phyloP scores from a whole-genome alignment of 306 rosid species.

The Adenanthera pavonina region DNA sequence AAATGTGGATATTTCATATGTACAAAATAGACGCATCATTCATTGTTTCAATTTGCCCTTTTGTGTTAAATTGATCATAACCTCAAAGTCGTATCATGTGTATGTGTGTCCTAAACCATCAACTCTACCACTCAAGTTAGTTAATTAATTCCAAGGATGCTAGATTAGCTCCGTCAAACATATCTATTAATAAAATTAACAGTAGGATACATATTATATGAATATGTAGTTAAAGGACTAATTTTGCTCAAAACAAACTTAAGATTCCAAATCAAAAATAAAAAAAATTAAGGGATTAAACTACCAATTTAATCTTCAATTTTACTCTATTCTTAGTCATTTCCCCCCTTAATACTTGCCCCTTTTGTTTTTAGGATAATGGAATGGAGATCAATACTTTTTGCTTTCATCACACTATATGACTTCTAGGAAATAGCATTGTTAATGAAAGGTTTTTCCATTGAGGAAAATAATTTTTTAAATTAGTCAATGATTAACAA shows the following conservation, averaged over 20 bases:
- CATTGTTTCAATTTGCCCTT: not conserved
- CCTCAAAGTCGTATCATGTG: not conserved
- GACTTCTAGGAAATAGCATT: not conserved
- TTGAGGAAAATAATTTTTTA: not conserved
- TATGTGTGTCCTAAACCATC: not conserved
- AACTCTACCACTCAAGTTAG: not conserved
- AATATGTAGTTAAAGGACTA: not conserved
- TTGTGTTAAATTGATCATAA: not conserved
- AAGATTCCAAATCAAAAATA: not conserved
- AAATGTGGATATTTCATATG: too few relatives aligned
- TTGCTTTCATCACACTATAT: not conserved
- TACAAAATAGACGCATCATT: too few relatives aligned
- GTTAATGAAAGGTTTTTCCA: not conserved
- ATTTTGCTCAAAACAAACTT: not conserved
- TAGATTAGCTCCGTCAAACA: not conserved
- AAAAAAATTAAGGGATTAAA: too few relatives aligned
- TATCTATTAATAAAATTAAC: not conserved
- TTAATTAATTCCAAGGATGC: not conserved
- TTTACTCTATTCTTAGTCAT: too few relatives aligned
- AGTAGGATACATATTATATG: not conserved
- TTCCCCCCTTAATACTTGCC: not conserved
- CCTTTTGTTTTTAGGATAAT: not conserved
- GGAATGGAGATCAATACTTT: not conserved
- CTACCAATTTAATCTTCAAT: too few relatives aligned
- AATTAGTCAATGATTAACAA: not conserved